A percentile compares a stretch with the other conserved stretches of the same genome.
These are phyloP conservation scores for Debaryomycetaceae sp. DNA, from an alignment of 1,139 yeast genomes.

Conservation along the genomic window DNA sequence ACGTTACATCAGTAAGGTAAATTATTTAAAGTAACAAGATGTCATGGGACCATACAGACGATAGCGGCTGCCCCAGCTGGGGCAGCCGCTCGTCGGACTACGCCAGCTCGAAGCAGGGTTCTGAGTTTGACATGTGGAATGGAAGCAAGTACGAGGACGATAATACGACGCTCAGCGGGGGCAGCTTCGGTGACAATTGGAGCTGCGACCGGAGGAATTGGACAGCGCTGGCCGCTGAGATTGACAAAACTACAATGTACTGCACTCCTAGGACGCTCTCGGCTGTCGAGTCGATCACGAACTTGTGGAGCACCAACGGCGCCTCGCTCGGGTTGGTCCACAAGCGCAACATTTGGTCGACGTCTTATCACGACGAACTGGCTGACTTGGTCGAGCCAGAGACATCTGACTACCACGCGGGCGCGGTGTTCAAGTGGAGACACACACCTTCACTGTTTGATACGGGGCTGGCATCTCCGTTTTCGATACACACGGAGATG, in stretches of 20 bases:
- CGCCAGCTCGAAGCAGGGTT: background rate
- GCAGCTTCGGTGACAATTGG: background rate
- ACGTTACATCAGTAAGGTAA: too few species aligned
- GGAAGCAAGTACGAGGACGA: background rate
- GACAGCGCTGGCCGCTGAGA: background rate
- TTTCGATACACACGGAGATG: background rate
- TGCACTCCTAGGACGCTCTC: constrained; percentile 20
- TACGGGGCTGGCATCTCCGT: background rate
- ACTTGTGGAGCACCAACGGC: background rate
- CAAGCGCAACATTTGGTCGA: constrained; percentile 23
- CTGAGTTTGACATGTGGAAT: background rate
- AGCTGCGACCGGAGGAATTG: background rate
- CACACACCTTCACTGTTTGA: background rate
- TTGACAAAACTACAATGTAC: background rate
- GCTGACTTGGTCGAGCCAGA: background rate
- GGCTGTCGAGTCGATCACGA: constrained; percentile 14
- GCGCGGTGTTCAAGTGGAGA: background rate
- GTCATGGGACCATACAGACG: background rate
- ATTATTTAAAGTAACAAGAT: too few species aligned
- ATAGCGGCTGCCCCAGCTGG: background rate
- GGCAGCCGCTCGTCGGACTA: background rate
- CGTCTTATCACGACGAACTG: constrained; percentile 7
- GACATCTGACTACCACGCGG: background rate
- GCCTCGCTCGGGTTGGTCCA: constrained; percentile 7
- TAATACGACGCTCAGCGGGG: background rate